phyloP scores from a whole-genome alignment of 805 yeast species.

The Starmerella kuoi region DNA sequence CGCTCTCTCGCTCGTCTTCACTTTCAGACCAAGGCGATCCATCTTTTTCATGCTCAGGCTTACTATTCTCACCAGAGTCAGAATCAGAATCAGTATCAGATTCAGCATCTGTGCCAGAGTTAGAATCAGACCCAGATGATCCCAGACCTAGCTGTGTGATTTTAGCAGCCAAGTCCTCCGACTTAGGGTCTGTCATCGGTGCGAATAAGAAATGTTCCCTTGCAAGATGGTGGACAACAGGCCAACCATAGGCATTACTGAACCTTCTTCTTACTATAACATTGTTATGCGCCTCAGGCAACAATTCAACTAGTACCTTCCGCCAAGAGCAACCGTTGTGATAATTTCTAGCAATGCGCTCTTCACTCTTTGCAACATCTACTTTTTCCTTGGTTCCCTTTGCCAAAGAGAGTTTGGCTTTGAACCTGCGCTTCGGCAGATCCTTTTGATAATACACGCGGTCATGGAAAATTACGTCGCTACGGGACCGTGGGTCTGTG shows the following conservation, averaged over 20 bases:
- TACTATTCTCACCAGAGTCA: not conserved
- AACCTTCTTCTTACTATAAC: conserved; percentile 78
- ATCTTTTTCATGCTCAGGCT: not conserved
- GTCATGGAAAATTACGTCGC: conserved; percentile 68
- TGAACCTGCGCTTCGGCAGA: conserved; percentile 44
- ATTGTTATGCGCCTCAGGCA: conserved; percentile 93
- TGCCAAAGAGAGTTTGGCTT: conserved; percentile 9
- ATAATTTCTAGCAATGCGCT: conserved; percentile 78
- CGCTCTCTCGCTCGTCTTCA: conserved; percentile 8
- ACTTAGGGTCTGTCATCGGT: not conserved
- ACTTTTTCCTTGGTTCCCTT: conserved; percentile 14
- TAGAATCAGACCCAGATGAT: not conserved
- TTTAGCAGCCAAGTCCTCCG: not conserved
- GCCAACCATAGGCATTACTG: conserved; percentile 93
- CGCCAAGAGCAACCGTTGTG: conserved; percentile 80
- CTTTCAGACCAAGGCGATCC: conserved; percentile 13
- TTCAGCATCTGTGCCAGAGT: not conserved
- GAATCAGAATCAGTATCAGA: not conserved
- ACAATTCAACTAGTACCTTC: conserved; percentile 70
- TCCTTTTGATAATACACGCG: conserved; percentile 54
- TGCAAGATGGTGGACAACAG: conserved; percentile 72
- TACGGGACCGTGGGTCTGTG: conserved; percentile 52
- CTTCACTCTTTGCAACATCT: conserved; percentile 42
- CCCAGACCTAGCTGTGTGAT: not conserved
- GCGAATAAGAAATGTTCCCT: conserved; percentile 42